Base-by-base conservation (phyloP, 2,329 filamentous ascomycete genomes). In the Claviceps arundinis region DNA sequence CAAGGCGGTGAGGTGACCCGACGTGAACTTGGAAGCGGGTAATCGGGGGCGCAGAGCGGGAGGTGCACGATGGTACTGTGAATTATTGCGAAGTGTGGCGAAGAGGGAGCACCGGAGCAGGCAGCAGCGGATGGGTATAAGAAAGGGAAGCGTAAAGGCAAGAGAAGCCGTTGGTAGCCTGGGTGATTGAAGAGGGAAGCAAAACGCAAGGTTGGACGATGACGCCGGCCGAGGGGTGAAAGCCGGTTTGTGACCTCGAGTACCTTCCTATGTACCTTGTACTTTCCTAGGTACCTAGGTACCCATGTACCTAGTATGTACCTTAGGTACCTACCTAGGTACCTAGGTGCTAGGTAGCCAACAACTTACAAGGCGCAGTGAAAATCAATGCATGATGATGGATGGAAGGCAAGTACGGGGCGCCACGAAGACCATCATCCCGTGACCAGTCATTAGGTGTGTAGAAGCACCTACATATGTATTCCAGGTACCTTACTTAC, bases 91-190 rank as follows among this genome's bases (percentile, higher is more conserved):
- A 30, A 26, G 5, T 26, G 37, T 41, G 37, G 8, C 14, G 19
- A 14, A 22, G 37, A 9, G 37, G 22, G 37, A 22, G 19, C 14
- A 62, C 22, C 22, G 64, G 47, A 68, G 85, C 14, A 45, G 22
- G 43, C 16, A 16, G 8, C 5, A 13, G 22, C 16, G 43, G 14
- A 44, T 5, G 41, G 45, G 40, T 19, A 30, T n/a, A 19, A 45
- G 16, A 19, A 19, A 11, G 34, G n/a, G 22, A 34, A 34, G 9
- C 30, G 9, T 34, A 11, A 34, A 34, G 42, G 26, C 13, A 48
- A 19, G 30, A 48, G 17, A 24, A 44, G 26, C 8, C 19, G 44
- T 22, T 38, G 22, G 2, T 30, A n/a, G 14, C 30, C 30, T 38
- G 22, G 45, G 24, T 19, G 22, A 38, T 17, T 7, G n/a, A 19